phyloP scores from a whole-genome alignment of 1,139 yeast genomes.

The Candida labiduridarum region DNA sequence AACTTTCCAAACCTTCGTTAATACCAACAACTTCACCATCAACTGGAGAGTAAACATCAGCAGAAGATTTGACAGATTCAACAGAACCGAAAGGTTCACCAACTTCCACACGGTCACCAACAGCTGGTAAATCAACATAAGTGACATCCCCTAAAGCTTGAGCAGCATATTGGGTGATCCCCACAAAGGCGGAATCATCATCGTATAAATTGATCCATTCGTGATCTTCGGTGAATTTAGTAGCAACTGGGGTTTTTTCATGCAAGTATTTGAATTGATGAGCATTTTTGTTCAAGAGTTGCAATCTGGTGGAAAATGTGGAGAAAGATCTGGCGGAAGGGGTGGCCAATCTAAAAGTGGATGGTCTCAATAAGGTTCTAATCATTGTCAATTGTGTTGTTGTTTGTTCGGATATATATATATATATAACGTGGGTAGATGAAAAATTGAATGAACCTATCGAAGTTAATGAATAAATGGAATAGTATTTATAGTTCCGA shows the following conservation, averaged over 20 bases:
- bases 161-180: constrained; percentile 93
- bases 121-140: constrained; percentile 85
- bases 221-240: constrained; percentile 85
- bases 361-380: constrained; percentile 17
- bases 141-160: constrained; percentile 99
- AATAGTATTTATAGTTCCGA: neutral
- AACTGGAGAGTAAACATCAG: constrained; percentile 90
- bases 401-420: neutral
- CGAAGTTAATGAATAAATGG: neutral
- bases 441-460: neutral
- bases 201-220: constrained; percentile 92
- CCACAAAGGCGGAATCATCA: constrained; percentile 83
- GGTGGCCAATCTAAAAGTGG: constrained; percentile 9
- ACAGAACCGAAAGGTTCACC: constrained; percentile 92
- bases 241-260: constrained; percentile 51
- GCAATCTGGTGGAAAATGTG: constrained; percentile 7
- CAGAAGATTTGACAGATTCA: constrained; percentile 92
- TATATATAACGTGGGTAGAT: neutral
- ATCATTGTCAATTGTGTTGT: constrained; percentile 11
- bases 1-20: constrained; percentile 64
- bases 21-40: constrained; percentile 74
- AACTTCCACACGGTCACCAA: constrained; percentile 61
- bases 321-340: constrained; percentile 9
- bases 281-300: constrained; percentile 53
- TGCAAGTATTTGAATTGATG: constrained; percentile 49